Percentiles rank a stretch among this genome's conserved stretches.
Evolutionary conservation across 306 rosid genomes (phyloP).

Genomic region (Notholithocarpus densiflorus): DNA sequence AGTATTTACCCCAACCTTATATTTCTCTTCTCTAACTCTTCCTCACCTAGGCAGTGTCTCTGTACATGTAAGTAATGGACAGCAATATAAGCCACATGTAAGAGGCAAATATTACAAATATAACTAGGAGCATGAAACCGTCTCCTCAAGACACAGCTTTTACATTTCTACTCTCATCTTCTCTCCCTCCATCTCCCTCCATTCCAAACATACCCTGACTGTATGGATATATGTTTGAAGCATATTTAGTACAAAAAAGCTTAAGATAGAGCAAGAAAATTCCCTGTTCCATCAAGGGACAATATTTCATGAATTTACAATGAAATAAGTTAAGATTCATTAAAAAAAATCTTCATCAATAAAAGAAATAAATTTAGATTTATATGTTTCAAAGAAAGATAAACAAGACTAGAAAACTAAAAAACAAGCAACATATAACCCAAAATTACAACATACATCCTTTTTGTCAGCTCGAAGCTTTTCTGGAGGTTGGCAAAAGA

Average conservation of each 20-base stretch:
- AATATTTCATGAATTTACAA: neutral
- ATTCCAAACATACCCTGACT: too few relatives aligned
- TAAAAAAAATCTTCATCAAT: neutral
- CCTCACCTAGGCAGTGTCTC: too few relatives aligned
- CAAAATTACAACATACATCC: conserved; percentile 46
- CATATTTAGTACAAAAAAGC: neutral
- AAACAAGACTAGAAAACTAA: neutral
- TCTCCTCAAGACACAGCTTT: too few relatives aligned
- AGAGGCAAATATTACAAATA: too few relatives aligned
- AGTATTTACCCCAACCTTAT: too few relatives aligned
- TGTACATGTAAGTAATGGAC: too few relatives aligned
- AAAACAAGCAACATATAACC: neutral
- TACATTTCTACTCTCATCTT: too few relatives aligned
- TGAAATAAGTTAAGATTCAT: neutral
- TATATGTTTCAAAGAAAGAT: neutral
- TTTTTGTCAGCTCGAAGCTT: conserved; percentile 37
- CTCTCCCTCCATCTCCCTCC: too few relatives aligned
- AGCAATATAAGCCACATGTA: too few relatives aligned
- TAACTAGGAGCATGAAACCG: too few relatives aligned
- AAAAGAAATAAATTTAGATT: neutral
- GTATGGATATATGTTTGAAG: neutral
- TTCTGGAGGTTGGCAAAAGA: conserved; percentile 46
- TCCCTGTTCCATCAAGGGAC: neutral
- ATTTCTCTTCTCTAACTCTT: too few relatives aligned
- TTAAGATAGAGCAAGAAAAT: neutral